Base-by-base conservation (phyloP, 163 green algal genomes). In the Prototheca wickerhamii region DNA sequence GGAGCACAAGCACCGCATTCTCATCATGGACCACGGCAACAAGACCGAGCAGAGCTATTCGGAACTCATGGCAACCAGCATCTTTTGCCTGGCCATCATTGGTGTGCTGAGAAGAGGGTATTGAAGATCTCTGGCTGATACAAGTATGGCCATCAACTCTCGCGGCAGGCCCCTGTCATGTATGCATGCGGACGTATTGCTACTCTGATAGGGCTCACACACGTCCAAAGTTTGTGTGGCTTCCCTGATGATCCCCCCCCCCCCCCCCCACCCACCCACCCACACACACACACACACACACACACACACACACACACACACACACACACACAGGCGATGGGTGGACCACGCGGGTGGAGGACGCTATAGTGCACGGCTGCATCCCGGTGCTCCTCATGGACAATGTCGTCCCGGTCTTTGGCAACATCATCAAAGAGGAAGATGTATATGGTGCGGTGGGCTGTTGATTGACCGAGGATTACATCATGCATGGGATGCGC, bases 381-480 rank as follows among this genome's bases (percentile, higher is more conserved):
- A 80, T 89, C 53, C 82, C 82, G 10, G 80, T 89, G 20, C 64
- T 84, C 30, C 79, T 89, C 40, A 70, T 75, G 57, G 83, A 89
- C 44, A 63, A 68, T 25, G 64, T 86, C 12, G 63, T 84, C 34
- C 21, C 70, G 28, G 40, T 62, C 15, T 86, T 77, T 61, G 65
- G 68, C 34, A 71, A 50, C 53, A 42, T 86, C 7, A 56, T 88
- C 12, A 70, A 86, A 25, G 76, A 30, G 26, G 18, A 12, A 54
- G 46, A 28, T 54, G 23, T 54, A 18, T 30, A 8, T 12, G 18
- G 46, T 25, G 46, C n/a, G 18, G 46, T 10, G 6, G n/a, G 46
- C 15, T 12, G 46, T 25, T 25, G n/a, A 2, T 21, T 21, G 46
- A 18, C 20, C 5, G 23, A 21, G 18, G 46, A 12, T 29, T 30